Conservation (phyloP, 176 grass and related monocot genomes). For the Oryza longistaminata region DNA sequence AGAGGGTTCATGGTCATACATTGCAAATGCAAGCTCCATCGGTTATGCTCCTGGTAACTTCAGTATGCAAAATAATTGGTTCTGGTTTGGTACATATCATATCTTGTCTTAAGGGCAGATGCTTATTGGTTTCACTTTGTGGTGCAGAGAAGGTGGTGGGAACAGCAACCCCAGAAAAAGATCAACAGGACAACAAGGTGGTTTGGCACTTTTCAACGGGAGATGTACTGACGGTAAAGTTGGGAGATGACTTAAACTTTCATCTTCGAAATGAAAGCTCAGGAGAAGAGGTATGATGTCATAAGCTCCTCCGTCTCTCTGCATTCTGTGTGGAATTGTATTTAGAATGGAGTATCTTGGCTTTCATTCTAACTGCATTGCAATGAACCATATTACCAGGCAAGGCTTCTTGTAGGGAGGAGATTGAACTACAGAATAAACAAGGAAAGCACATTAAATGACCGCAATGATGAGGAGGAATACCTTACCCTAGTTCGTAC, state of each 20-base stretch:
- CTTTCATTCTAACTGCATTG: slow-evolving; percentile 29
- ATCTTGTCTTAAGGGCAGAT: slow-evolving; percentile 1
- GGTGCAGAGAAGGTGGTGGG: slow-evolving; percentile 78
- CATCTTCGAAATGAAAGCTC: slow-evolving; percentile 65
- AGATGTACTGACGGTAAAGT: slow-evolving; percentile 62
- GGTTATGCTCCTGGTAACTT: slow-evolving; percentile 88
- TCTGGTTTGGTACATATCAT: slow-evolving; percentile 3
- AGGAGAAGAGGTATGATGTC: slow-evolving; percentile 56
- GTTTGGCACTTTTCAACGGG: slow-evolving; percentile 78
- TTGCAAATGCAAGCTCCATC: slow-evolving; percentile 66
- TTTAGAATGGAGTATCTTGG: neutral
- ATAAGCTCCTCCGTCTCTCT: neutral
- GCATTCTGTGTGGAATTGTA: neutral
- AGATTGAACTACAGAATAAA: slow-evolving; percentile 70
- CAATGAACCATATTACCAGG: slow-evolving; percentile 42
- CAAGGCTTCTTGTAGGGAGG: slow-evolving; percentile 67
- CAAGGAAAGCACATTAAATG: slow-evolving; percentile 35
- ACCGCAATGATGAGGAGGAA: slow-evolving; percentile 48
- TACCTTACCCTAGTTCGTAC: slow-evolving; percentile 71
- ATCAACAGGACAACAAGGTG: slow-evolving; percentile 58
- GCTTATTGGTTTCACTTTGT: slow-evolving; percentile 27
- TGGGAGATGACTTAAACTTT: slow-evolving; percentile 64
- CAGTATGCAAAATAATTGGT: slow-evolving; percentile 6
- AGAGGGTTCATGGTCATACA: slow-evolving; percentile 91
- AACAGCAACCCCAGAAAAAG: slow-evolving; percentile 61